Base-by-base conservation (phyloP, 2,329 filamentous ascomycete species). In the Nannizzia gypsea region DNA sequence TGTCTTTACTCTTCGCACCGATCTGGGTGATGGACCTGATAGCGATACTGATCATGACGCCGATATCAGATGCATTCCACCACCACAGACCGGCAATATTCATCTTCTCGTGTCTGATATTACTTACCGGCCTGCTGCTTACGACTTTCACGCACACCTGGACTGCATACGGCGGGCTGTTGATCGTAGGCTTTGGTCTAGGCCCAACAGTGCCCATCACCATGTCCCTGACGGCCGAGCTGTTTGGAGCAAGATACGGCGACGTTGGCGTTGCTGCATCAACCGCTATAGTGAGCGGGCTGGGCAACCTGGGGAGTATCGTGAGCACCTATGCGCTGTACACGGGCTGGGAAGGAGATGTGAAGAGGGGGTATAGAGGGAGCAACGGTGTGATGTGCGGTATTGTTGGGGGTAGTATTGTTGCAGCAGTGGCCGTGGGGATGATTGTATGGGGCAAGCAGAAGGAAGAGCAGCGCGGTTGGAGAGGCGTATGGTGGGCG, bases 11-110 rank as follows among this genome's bases (percentile, higher is more conserved):
- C 28, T 91, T 90, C 68, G 90, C 90, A 1, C 90, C 90, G 0
- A 96, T 96, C 68, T 96, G 90, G 90, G 86, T 96, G 66, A 86
- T 89, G 75, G 90, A 96, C 69, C 81, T 95, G 40, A 85, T 91
- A 60, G 89, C 90, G 38, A 96, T 96, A 68, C 79, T 96, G 55
- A 78, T 95, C 17, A 80, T 95, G 22, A 95, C 89, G 0, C 90
- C 90, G 0, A 78, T 95, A 62, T 91, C 89, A 0, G 90, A 96
- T 72, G 85, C 89, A 60, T 95, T 95, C 78, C 88, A 95, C 74
- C 81, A 81, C 61, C 81, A 88, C 68, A 87, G 90, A 15, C 85
- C 89, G 1, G 72, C 89, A 60, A 91, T 95, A 79, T 96, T 96
- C 76, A 86, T 85, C 34, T 79, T 82, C 6, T 87, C 88, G 0